These are phyloP conservation scores for Venturia aucupariae DNA, from an alignment of 2,329 filamentous ascomycete genomes.

Conservation along the genomic window DNA sequence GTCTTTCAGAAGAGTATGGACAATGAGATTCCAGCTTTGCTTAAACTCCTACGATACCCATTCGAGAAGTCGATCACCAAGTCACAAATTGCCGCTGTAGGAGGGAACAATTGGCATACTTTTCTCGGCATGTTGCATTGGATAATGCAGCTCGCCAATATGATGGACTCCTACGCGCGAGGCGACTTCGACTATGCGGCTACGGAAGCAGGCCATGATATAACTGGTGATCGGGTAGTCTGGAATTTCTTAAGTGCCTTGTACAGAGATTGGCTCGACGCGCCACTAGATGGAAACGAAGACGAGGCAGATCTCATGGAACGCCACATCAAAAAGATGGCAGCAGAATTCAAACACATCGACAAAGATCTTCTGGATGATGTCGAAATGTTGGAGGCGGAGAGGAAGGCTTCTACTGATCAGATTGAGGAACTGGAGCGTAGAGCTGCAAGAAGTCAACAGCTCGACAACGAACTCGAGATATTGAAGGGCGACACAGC, in stretches of 20 bases:
- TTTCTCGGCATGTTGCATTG: constrained; percentile 92
- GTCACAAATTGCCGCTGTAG: constrained; percentile 87
- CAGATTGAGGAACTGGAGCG: constrained; percentile 89
- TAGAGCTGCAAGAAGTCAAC: constrained; percentile 70
- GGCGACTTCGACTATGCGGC: constrained; percentile 87
- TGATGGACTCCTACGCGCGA: constrained; percentile 73
- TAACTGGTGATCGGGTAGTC: constrained; percentile 83
- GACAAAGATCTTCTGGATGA: constrained; percentile 81
- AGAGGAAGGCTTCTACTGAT: constrained; percentile 69
- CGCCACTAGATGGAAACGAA: constrained; percentile 64
- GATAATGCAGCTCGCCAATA: constrained; percentile 97
- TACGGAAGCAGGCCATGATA: constrained; percentile 76
- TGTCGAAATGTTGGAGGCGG: constrained; percentile 74
- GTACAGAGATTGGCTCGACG: constrained; percentile 87
- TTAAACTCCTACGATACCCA: constrained; percentile 90
- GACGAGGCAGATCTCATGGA: constrained; percentile 74
- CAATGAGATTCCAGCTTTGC: constrained; percentile 81
- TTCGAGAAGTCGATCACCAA: constrained; percentile 95
- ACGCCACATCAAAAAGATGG: constrained; percentile 83
- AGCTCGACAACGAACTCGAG: constrained; percentile 80
- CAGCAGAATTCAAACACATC: constrained; percentile 70
- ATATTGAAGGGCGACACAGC: constrained; percentile 89
- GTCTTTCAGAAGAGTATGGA: constrained; percentile 92
- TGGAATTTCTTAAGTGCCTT: constrained; percentile 85
- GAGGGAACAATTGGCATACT: constrained; percentile 93